Evolutionary conservation across 2,329 filamentous ascomycete genomes (phyloP).

Genomic region (Niveomyces coronatus): DNA sequence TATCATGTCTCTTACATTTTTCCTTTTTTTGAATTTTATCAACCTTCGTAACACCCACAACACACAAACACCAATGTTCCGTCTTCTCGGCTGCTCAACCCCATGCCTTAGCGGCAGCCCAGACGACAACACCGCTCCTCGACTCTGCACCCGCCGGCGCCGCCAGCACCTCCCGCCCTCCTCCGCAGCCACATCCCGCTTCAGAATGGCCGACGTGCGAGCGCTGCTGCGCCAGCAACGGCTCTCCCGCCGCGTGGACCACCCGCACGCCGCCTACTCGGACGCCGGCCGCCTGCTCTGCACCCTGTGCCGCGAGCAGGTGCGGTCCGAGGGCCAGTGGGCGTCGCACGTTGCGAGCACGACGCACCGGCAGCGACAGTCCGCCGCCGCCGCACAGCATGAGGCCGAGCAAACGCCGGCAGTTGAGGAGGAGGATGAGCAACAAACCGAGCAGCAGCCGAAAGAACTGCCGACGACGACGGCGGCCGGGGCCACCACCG

Average conservation of each 20-base stretch:
- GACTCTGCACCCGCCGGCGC: constrained; percentile 3
- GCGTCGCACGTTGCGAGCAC: constrained; percentile 46
- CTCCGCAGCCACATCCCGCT: constrained; percentile 1
- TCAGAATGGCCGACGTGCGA: constrained; percentile 65
- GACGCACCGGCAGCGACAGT: constrained; percentile 31
- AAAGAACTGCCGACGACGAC: constrained; percentile 15
- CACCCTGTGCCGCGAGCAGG: constrained; percentile 50
- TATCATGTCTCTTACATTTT: constrained; percentile 5
- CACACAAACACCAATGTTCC: constrained; percentile 7
- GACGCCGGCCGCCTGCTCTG: constrained; percentile 58
- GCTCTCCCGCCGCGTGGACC: constrained; percentile 60
- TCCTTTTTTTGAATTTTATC: background rate
- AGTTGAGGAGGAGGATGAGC: background rate
- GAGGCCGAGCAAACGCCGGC: background rate
- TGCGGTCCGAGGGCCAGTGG: constrained; percentile 61
- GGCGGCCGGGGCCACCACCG: background rate
- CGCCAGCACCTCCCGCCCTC: constrained; percentile 3
- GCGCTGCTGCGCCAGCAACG: constrained; percentile 70
- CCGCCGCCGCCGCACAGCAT: constrained; percentile 14
- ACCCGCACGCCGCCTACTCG: constrained; percentile 59
- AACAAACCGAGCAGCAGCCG: constrained; percentile 11
- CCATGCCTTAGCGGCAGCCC: constrained; percentile 7
- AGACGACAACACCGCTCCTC: constrained; percentile 3
- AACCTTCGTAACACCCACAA: too few species aligned
- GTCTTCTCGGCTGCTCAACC: constrained; percentile 7